These are phyloP conservation scores for Zoysia pacifica DNA, from an alignment of 176 grass and related monocot genomes.

Conservation along the genomic window DNA sequence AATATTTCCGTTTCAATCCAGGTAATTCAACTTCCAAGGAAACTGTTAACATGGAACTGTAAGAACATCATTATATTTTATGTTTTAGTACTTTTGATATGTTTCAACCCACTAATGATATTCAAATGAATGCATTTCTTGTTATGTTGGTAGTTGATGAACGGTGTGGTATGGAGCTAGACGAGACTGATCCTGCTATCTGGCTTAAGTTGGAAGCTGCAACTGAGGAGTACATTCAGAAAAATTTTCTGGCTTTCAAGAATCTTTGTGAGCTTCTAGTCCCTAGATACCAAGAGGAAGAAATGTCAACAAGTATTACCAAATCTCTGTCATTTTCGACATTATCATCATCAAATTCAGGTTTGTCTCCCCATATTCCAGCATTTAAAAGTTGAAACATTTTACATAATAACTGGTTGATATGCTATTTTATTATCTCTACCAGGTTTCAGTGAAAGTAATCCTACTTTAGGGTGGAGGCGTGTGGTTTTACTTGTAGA, in stretches of 20 bases:
- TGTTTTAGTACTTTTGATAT: conserved; percentile 13
- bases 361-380: conserved; percentile 43
- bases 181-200: conserved; percentile 87
- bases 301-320: conserved; percentile 57
- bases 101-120: neutral
- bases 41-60: neutral
- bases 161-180: conserved; percentile 94
- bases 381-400: neutral
- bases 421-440: conserved; percentile 23
- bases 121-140: conserved; percentile 28
- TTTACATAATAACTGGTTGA: conserved; percentile 5
- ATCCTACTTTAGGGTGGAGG: conserved; percentile 91
- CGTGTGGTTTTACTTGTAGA: conserved; percentile 90
- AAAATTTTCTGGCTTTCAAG: conserved; percentile 72
- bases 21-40: conserved; percentile 49
- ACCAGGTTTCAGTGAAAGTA: conserved; percentile 67
- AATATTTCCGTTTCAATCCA: conserved; percentile 99
- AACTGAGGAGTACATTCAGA: conserved; percentile 94
- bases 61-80: conserved; percentile 25
- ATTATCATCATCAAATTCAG: conserved; percentile 65
- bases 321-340: conserved; percentile 74
- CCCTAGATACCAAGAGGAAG: conserved; percentile 74
- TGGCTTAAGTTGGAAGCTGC: conserved; percentile 96
- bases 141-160: conserved; percentile 83
- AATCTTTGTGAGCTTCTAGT: conserved; percentile 82